These are phyloP conservation scores for Senna tora DNA, from an alignment of 306 rosid genomes.

Conservation along the genomic window DNA sequence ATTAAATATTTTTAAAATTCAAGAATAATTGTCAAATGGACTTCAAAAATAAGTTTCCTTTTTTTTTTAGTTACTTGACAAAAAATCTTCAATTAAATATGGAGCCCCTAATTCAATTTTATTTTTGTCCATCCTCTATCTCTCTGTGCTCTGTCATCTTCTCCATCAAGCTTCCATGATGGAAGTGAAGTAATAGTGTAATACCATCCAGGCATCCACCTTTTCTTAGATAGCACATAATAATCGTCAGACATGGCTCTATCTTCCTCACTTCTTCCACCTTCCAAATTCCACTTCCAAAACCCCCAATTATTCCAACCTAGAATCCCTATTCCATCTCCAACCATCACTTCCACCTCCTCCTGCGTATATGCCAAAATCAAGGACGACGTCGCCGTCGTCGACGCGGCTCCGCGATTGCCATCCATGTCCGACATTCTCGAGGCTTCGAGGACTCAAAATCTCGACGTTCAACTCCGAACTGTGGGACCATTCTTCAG, in stretches of 20 bases:
- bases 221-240: not conserved
- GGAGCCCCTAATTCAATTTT: no score
- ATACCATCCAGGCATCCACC: no score
- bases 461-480: constrained; percentile 66
- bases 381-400: constrained; percentile 2
- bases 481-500: constrained; percentile 88
- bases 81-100: no score
- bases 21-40: no score
- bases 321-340: no score
- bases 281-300: constrained; percentile 10
- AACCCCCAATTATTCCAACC: not conserved
- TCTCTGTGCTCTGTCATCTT: not conserved
- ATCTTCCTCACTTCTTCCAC: constrained; percentile 18
- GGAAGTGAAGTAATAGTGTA: no score
- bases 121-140: no score
- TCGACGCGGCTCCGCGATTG: not conserved
- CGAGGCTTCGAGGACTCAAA: constrained; percentile 67
- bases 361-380: not conserved
- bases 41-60: no score
- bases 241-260: constrained; percentile 22
- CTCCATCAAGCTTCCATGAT: no score
- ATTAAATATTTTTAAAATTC: no score
- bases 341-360: no score
- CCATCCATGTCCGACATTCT: constrained; percentile 81
- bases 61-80: no score